Evolutionary conservation across 1,139 yeast genomes (phyloP).

Genomic region (Saccharomyces uvarum): DNA sequence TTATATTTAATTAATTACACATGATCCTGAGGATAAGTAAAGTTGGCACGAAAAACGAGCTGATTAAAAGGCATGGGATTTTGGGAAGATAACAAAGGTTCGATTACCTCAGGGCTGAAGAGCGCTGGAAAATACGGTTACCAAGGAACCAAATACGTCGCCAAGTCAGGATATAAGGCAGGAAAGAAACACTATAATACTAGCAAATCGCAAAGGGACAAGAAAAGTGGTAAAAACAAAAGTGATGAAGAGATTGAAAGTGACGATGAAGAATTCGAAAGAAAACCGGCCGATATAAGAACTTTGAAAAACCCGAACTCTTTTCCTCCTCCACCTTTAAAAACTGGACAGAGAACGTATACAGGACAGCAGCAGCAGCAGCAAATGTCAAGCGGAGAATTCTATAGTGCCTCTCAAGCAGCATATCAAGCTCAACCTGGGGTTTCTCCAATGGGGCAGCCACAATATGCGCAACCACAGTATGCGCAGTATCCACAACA

Average conservation of each 20-base stretch:
- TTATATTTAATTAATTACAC: background rate
- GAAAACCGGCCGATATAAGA: constrained; percentile 31
- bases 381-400: constrained; percentile 7
- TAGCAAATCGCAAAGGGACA: constrained; percentile 17
- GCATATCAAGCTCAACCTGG: background rate
- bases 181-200: constrained; percentile 34
- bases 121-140: constrained; percentile 32
- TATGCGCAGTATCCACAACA: constrained; percentile 5
- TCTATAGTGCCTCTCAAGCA: constrained; percentile 6
- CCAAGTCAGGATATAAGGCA: constrained; percentile 41
- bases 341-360: constrained; percentile 35
- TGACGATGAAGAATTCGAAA: constrained; percentile 15
- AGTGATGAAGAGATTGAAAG: constrained; percentile 18
- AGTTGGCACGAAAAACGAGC: background rate
- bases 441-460: background rate
- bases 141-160: constrained; percentile 40
- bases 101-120: constrained; percentile 38
- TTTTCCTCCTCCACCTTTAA: constrained; percentile 51
- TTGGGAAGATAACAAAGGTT: constrained; percentile 45
- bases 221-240: constrained; percentile 11
- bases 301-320: constrained; percentile 36
- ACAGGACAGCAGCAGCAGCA: constrained; percentile 20
- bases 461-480: background rate
- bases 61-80: constrained; percentile 21
- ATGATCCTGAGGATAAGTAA: background rate